Evolutionary conservation across 2,329 filamentous ascomycete genomes (phyloP), one percentile per base, ranked within the genome.

Genomic region (Pseudopyricularia cyperi): DNA sequence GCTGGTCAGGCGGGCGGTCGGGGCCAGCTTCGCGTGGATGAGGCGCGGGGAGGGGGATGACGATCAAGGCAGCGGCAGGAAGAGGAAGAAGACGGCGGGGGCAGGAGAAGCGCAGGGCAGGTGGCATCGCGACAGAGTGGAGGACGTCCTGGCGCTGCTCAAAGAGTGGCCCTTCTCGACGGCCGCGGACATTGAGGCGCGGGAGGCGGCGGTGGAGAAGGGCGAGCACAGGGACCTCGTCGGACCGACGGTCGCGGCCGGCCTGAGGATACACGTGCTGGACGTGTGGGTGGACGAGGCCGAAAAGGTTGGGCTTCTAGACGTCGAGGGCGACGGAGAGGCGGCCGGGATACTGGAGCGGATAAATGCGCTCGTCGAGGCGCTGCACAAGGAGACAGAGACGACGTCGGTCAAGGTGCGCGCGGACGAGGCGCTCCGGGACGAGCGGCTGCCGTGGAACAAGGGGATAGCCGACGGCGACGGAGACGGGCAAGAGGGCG

Each of bases 181-280:
- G 12, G 63, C 66, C 52, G 61, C 60, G 19, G 64, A 66, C 19
- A 62, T 59, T 0, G 60, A 60, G 22, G 61, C 33, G 61, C 63
- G 50, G 11, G 48, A 48, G 11, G 46, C 71, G 54, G 63, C 60
- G 7, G 60, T 76, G 9, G 58, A 53, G 19, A 53, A 82, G 59
- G 63, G 64, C 50, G 65, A 67, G 54, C 68, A 71, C 17, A 59
- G 72, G 37, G 70, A 72, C 60, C 50, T 51, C 19, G 39, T 51
- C 7, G 58, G 58, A 8, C 58, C 57, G 52, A 60, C 55, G 52
- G 79, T 94, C 1, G 86, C 91, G 0, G 86, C 93, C 59, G 93
- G 93, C 0, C 64, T 98, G 65, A 73, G 89, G 56, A 82, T 95
- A 66, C 93, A 98, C 68, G 78, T 90, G 14, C 67, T 95, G 56